Base-by-base conservation (phyloP, 306 rosid species). In the Gleditsia sinensis region DNA sequence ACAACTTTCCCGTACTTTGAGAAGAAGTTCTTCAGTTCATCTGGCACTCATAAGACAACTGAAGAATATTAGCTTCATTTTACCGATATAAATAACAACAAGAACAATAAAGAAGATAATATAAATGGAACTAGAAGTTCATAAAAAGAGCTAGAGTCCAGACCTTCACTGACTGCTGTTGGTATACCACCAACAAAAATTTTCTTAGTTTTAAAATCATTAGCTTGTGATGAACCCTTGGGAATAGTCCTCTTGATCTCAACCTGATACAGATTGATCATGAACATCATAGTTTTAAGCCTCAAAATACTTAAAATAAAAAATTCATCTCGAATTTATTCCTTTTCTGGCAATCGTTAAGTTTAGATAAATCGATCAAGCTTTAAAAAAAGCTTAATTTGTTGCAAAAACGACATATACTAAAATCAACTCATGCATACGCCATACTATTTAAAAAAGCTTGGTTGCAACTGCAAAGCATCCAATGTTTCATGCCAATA, bases 191-290 rank as follows among this genome's bases (percentile, higher is more conserved):
- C 97, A n/a, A 94, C 97, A 67, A 89, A 91, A 69, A 94, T 86
- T 81, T 91, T 94, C 85, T 89, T 94, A 0, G 98, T 94, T 80
- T 90, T 94, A 69, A 88, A 88, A 68, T 89, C 97, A 75, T 86
- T 91, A 39, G 87, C 68, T 67, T 89, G 96, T 30, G 89, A 90
- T 33, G 91, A 84, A 20, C 98, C 97, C 78, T 91, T 94, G 0
- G 98, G 98, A 60, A 94, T 88, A 25, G 98, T 94, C 81, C 97
- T 89, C 81, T 94, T 94, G 57, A 91, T 94, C 85, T 94, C 97
- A 70, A 94, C 94, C 98, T 94, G 30, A 57, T 23, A 43, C 63
- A 60, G 53, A 32, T 32, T 32, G 33, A 57, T 57, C 63, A 57
- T 7, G 12, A 5, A 57, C 13, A 0, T 2, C 3, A 56, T 25